phyloP scores from a whole-genome alignment of 495 filamentous ascomycete species.

The Rostrohypoxylon terebratum region DNA sequence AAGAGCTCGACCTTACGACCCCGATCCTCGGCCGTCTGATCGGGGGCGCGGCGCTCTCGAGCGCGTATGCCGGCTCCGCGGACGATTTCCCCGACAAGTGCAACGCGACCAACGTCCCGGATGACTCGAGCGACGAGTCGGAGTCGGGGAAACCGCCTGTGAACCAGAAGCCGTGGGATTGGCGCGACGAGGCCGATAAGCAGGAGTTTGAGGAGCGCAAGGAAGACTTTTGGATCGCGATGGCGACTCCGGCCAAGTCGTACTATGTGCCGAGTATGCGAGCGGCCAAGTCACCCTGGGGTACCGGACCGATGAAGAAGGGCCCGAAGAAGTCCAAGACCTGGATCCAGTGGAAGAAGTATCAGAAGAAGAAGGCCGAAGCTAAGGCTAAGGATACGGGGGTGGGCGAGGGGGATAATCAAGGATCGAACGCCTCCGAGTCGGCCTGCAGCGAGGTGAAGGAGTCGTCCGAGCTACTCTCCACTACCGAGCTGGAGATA shows the following conservation, averaged over 20 bases:
- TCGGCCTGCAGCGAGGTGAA: background rate
- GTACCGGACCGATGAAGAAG: background rate
- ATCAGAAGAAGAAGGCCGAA: background rate
- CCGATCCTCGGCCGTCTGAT: slow-evolving; percentile 6
- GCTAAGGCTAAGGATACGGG: background rate
- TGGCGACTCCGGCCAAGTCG: background rate
- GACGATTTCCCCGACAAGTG: background rate
- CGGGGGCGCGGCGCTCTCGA: background rate
- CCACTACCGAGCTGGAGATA: background rate
- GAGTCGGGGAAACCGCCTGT: background rate
- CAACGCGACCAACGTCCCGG: background rate
- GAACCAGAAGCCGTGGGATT: background rate
- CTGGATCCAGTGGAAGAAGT: background rate
- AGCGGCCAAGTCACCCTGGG: background rate
- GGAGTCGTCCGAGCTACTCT: background rate
- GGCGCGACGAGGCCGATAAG: background rate
- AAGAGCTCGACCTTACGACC: background rate
- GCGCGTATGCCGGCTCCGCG: background rate
- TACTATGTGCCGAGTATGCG: background rate
- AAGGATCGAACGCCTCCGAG: background rate
- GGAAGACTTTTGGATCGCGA: background rate
- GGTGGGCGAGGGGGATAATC: background rate
- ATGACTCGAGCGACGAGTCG: slow-evolving; percentile 1
- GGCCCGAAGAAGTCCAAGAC: background rate
- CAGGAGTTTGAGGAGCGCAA: background rate